Evolutionary conservation across 192 early-diverging fungal species (phyloP).

Genomic region (Funneliformis mosseae): DNA sequence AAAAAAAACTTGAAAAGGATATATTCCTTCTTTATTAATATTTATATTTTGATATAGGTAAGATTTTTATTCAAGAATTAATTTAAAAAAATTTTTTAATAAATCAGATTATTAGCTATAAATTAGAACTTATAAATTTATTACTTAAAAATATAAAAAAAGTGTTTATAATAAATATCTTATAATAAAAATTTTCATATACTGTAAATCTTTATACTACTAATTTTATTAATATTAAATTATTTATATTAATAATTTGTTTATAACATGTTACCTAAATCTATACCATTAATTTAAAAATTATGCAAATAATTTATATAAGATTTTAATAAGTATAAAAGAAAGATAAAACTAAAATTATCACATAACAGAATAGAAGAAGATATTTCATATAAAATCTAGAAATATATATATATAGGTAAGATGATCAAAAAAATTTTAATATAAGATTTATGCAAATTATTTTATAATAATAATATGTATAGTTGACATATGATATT

Average conservation of each 20-base stretch:
- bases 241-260: neutral
- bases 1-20: slow-evolving; percentile 10
- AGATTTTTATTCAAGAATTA: neutral
- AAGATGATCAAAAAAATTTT: too few species aligned
- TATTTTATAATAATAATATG: too few species aligned
- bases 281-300: neutral
- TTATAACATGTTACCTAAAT: neutral
- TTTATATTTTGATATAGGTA: slow-evolving; percentile 4
- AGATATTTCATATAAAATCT: neutral
- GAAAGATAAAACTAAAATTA: neutral
- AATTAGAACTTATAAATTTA: neutral
- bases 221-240: neutral
- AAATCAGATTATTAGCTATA: slow-evolving; percentile 7
- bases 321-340: neutral
- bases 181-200: neutral
- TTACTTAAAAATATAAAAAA: slow-evolving; percentile 2
- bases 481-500: too few species aligned
- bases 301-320: slow-evolving; percentile 3
- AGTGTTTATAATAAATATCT: slow-evolving; percentile 13
- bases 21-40: neutral
- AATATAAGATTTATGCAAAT: too few species aligned
- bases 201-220: neutral
- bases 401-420: too few species aligned
- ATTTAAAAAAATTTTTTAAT: neutral
- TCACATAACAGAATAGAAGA: neutral